Percentiles rank a stretch among this genome's conserved stretches.
Evolutionary conservation across 1,139 yeast genomes (phyloP).

Genomic region (Protomyces inundatus): DNA sequence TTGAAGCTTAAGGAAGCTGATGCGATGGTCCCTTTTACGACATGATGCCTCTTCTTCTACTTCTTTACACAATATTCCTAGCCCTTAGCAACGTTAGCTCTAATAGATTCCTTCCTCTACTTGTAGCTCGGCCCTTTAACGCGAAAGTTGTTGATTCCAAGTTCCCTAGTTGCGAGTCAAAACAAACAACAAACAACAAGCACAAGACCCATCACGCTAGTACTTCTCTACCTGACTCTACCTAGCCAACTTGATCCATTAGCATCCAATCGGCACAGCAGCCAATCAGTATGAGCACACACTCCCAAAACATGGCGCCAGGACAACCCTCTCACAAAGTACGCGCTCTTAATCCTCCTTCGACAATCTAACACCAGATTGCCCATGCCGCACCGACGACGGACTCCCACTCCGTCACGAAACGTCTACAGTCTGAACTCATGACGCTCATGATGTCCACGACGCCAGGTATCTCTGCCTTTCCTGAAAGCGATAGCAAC

Average conservation of each 20-base stretch:
- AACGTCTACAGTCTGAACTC: slow-evolving; percentile 23
- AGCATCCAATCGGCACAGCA: too few species aligned
- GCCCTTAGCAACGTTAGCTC: not conserved
- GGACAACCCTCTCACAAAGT: not conserved
- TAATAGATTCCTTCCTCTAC: too few species aligned
- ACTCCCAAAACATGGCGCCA: not conserved
- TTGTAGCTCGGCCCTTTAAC: too few species aligned
- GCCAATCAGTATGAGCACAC: not conserved
- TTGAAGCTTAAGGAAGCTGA: not conserved
- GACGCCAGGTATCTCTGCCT: slow-evolving; percentile 51
- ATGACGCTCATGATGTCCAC: slow-evolving; percentile 42
- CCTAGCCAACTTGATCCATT: too few species aligned
- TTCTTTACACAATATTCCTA: too few species aligned
- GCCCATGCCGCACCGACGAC: not conserved
- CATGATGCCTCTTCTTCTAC: too few species aligned
- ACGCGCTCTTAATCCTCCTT: not conserved
- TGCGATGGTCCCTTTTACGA: not conserved
- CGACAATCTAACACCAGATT: not conserved
- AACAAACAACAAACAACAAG: too few species aligned
- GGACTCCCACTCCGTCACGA: slow-evolving; percentile 24
- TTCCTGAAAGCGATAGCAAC: slow-evolving; percentile 51
- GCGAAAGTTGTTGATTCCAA: too few species aligned
- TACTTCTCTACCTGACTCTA: too few species aligned
- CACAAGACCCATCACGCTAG: too few species aligned
- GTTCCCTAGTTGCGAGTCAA: too few species aligned